Evolutionary conservation across 176 grass and related monocot species (phyloP).

Genomic region (sorghum (Sorghum bicolor)): DNA sequence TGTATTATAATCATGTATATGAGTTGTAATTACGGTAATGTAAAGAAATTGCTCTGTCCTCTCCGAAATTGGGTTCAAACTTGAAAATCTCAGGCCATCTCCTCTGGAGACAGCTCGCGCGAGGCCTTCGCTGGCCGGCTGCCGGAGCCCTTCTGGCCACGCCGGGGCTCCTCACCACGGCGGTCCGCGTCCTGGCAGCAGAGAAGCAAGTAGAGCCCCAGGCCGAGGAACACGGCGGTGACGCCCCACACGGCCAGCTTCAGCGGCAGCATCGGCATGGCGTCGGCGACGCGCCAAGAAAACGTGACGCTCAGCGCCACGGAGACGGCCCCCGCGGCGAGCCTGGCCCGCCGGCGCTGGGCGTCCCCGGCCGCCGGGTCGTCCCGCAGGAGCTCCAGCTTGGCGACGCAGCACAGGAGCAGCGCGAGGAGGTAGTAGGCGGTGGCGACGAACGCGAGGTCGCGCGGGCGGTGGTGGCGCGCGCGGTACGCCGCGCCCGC

Average conservation of each 20-base stretch:
- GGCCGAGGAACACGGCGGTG: neutral
- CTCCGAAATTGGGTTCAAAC: too few species aligned
- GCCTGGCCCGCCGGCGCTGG: neutral
- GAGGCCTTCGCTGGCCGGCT: neutral
- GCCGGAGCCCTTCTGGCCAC: neutral
- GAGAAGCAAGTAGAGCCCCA: slow-evolving; percentile 2
- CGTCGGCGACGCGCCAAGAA: neutral
- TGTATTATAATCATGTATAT: neutral
- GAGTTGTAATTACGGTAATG: neutral
- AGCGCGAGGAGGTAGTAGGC: slow-evolving; percentile 10
- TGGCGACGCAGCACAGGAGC: slow-evolving; percentile 2
- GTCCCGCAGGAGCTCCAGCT: neutral
- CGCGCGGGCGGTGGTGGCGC: slow-evolving; percentile 6
- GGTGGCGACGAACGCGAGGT: neutral
- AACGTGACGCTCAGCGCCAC: neutral
- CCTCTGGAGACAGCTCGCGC: neutral
- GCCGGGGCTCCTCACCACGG: neutral
- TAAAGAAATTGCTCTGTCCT: neutral
- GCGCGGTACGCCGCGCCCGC: neutral
- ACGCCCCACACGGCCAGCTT: slow-evolving; percentile 19
- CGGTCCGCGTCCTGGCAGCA: neutral
- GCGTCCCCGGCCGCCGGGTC: neutral
- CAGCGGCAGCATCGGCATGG: slow-evolving; percentile 7
- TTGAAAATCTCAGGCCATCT: neutral
- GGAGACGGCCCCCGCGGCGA: neutral